phyloP scores from a whole-genome alignment of 495 filamentous ascomycete genomes.

The Aspergillus affinis region DNA sequence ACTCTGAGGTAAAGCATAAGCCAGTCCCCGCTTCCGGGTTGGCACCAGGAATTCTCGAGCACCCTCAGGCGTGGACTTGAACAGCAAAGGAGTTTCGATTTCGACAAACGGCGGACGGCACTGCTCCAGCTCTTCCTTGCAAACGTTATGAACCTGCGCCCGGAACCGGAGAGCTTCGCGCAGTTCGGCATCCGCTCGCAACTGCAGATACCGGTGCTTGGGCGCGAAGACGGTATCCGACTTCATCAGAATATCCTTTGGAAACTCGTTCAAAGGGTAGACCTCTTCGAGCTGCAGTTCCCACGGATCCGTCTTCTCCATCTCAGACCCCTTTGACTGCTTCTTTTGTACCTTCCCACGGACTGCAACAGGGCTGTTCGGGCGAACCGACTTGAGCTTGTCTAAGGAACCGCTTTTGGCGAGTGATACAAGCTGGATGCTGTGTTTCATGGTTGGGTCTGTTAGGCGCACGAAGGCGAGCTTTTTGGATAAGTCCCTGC shows the following conservation, averaged over 20 bases:
- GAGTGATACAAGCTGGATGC: conserved; percentile 55
- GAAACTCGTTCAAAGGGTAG: conserved; percentile 69
- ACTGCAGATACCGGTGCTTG: conserved; percentile 77
- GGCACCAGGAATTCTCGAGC: conserved; percentile 96
- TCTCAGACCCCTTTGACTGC: conserved; percentile 31
- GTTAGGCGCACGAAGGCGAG: conserved; percentile 68
- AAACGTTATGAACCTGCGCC: conserved; percentile 45
- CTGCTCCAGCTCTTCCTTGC: conserved; percentile 52
- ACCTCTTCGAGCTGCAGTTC: conserved; percentile 67
- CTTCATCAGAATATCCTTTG: conserved; percentile 72
- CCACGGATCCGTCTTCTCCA: conserved; percentile 36
- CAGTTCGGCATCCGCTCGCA: conserved; percentile 66
- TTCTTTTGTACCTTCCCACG: conserved; percentile 49
- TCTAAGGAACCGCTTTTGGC: conserved; percentile 42
- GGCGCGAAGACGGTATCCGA: conserved; percentile 68
- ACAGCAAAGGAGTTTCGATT: conserved; percentile 88
- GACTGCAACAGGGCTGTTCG: conserved; percentile 53
- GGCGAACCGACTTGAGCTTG: conserved; percentile 45
- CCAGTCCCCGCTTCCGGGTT: conserved; percentile 68
- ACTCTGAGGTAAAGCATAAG: conserved; percentile 92
- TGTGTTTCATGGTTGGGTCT: conserved; percentile 46
- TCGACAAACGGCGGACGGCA: conserved; percentile 60
- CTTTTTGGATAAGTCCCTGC: conserved; percentile 62
- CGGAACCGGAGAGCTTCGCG: conserved; percentile 63
- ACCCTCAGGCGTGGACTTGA: conserved; percentile 97